phyloP scores from a whole-genome alignment of 257 asterid genomes.

The Buddleja alternifolia region DNA sequence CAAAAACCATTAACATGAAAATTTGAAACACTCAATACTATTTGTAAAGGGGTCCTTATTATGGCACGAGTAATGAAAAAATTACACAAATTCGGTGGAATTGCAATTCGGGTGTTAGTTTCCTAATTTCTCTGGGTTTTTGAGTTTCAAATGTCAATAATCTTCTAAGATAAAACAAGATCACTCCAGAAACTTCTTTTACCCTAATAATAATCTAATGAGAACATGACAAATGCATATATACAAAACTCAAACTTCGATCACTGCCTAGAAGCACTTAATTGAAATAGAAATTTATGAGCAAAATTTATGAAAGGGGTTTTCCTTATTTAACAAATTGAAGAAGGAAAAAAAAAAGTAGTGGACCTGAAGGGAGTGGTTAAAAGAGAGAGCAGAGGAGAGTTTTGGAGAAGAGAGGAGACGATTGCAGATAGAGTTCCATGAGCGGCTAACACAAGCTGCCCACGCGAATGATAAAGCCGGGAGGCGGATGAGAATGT shows the following conservation, averaged over 20 bases:
- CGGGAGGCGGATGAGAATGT: slow-evolving; percentile 66
- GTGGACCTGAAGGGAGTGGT: slow-evolving; percentile 54
- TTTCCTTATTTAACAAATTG: background rate
- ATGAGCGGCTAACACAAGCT: slow-evolving; percentile 77
- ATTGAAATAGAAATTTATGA: slow-evolving; percentile 4
- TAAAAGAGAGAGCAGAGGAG: slow-evolving; percentile 67
- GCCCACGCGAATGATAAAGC: slow-evolving; percentile 72
- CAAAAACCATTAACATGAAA: slow-evolving; percentile 3
- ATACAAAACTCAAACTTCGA: too few species aligned
- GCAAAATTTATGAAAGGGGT: background rate
- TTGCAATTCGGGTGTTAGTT: background rate
- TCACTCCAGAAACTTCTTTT: background rate
- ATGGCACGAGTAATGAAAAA: background rate
- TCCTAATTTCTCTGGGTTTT: background rate
- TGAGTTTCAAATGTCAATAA: slow-evolving; percentile 8
- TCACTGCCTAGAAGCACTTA: background rate
- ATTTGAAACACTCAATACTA: background rate
- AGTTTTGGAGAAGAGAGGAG: slow-evolving; percentile 70
- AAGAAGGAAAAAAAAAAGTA: background rate
- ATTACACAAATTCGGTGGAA: background rate
- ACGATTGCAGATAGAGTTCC: slow-evolving; percentile 64
- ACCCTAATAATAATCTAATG: background rate
- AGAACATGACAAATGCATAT: background rate
- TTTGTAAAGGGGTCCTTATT: background rate
- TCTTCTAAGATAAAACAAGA: background rate